Percentiles rank a stretch among this genome's conserved stretches.
These are phyloP conservation scores for Diaporthe amygdali DNA, from an alignment of 2,329 filamentous ascomycete genomes.

Conservation along the genomic window DNA sequence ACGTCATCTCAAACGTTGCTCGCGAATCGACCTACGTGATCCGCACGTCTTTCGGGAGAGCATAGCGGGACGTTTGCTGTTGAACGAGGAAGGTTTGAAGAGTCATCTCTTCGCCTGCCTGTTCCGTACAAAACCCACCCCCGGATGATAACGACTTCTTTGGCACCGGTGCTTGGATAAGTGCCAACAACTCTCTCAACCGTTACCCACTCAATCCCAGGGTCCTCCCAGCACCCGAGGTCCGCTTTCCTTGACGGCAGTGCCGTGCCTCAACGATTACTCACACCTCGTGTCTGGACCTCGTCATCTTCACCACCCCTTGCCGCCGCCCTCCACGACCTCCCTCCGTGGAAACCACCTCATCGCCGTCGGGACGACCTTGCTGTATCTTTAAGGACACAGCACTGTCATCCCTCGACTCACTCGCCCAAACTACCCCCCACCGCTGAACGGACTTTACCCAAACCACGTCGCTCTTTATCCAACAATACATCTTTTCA, in stretches of 20 bases:
- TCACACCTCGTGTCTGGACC: conserved; percentile 19
- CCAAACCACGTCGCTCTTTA: conserved; percentile 24
- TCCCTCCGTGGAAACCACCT: conserved; percentile 1
- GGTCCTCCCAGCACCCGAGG: conserved; percentile 28
- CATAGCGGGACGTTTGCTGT: conserved; percentile 7
- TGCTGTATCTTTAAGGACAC: conserved; percentile 17
- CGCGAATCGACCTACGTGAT: not conserved
- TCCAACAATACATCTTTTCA: conserved; percentile 22
- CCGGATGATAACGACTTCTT: conserved; percentile 47
- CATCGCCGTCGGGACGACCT: conserved; percentile 13
- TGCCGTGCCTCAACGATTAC: conserved; percentile 24
- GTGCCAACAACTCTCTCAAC: conserved; percentile 35
- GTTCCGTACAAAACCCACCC: conserved; percentile 42
- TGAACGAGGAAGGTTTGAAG: conserved; percentile 44
- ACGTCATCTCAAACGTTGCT: not conserved
- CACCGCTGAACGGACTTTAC: not conserved
- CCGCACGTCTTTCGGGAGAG: not conserved
- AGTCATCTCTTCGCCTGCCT: conserved; percentile 55
- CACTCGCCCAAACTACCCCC: not conserved
- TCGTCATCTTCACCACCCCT: conserved; percentile 14
- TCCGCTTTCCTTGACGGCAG: conserved; percentile 23
- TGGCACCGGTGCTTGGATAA: conserved; percentile 43
- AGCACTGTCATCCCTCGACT: conserved; percentile 18
- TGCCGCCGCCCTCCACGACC: not conserved
- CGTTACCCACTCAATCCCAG: conserved; percentile 35